Percentiles rank a stretch among this genome's conserved stretches.
Evolutionary conservation across 2,329 filamentous ascomycete genomes (phyloP).

Genomic region (Passalora sequoiae): DNA sequence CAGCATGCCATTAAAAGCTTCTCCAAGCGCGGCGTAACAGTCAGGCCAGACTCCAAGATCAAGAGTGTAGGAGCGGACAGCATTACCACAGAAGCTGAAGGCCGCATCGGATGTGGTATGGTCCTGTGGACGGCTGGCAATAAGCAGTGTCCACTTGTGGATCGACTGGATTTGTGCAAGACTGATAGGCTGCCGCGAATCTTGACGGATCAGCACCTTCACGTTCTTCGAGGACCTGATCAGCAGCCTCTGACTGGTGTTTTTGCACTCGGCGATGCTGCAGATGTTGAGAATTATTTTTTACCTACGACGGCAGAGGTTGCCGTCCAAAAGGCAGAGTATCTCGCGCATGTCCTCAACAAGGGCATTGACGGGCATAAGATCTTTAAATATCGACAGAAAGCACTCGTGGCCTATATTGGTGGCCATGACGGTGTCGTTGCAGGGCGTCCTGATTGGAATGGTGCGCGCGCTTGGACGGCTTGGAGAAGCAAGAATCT

Average conservation of each 20-base stretch:
- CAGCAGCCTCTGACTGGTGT: constrained; percentile 27
- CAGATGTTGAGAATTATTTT: constrained; percentile 35
- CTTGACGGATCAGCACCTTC: constrained; percentile 33
- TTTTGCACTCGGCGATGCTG: constrained; percentile 36
- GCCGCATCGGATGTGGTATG: constrained; percentile 36
- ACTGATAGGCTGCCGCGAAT: constrained; percentile 34
- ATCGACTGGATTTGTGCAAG: constrained; percentile 31
- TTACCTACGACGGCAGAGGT: constrained; percentile 37
- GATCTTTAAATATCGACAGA: constrained; percentile 39
- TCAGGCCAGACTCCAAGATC: constrained; percentile 37
- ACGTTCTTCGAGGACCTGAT: constrained; percentile 25
- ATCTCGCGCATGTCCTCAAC: constrained; percentile 31
- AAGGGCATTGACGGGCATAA: constrained; percentile 8
- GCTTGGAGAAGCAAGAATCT: constrained; percentile 40
- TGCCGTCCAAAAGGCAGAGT: constrained; percentile 37
- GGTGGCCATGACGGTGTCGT: constrained; percentile 41
- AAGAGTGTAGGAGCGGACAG: constrained; percentile 32
- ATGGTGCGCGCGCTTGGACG: constrained; percentile 40
- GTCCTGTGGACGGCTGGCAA: constrained; percentile 39
- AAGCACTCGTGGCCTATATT: constrained; percentile 39
- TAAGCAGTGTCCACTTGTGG: constrained; percentile 32
- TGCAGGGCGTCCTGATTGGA: constrained; percentile 38
- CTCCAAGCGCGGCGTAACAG: constrained; percentile 34
- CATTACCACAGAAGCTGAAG: constrained; percentile 36
- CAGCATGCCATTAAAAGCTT: constrained; percentile 41